Evolutionary conservation across 345 rosid species (phyloP), one percentile per base, ranked within the genome.

Genomic region (Sisymbrium irio): DNA sequence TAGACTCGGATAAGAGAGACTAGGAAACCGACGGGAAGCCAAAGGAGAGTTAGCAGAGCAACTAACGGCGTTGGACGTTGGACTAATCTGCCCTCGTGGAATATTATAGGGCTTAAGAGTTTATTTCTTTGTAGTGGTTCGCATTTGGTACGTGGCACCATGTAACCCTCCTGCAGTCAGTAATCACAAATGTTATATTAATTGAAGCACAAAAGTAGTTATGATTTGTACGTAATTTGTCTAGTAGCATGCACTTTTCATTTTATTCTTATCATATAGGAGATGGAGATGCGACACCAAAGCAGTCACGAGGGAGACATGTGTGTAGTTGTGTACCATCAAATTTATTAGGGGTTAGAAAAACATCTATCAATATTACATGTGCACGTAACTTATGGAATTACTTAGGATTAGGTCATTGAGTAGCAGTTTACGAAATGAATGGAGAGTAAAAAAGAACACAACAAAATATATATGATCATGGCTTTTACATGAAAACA

Each of bases 21-120:
- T 62, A 87, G 39, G 83, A 94, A 94, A 59, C 98, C 97, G 30
- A 91, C 72, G 47, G 98, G 98, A 42, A 94, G 85, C 98, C 98
- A 94, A 0, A 89, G 58, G 79, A 64, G 88, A 49, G 92, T 85
- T 71, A 88, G 42, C 66, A 89, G 39, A 25, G 93, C 96, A 65
- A 79, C 87, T 65, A 88, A 81, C 59, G 97, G 97, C 80, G 79
- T 79, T 25, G 97, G 98, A 2, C 91, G 89, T 63, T 89, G 95
- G 17, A 89, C 97, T 4, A 94, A 72, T 7, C 98, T 95, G 27
- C 98, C 98, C 41, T 94, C 98, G 67, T 94, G 97, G 88, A 94
- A 94, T 81, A 94, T 88, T 60, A 91, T 82, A 28, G 86, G 85
- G 67, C 82, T 87, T 76, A 88, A 89, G 15, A 94, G 86, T 82